Percentiles rank a stretch among this genome's conserved stretches.
phyloP scores from a whole-genome alignment of 192 early-diverging fungal species.

The Backusella parvicylindrica region DNA sequence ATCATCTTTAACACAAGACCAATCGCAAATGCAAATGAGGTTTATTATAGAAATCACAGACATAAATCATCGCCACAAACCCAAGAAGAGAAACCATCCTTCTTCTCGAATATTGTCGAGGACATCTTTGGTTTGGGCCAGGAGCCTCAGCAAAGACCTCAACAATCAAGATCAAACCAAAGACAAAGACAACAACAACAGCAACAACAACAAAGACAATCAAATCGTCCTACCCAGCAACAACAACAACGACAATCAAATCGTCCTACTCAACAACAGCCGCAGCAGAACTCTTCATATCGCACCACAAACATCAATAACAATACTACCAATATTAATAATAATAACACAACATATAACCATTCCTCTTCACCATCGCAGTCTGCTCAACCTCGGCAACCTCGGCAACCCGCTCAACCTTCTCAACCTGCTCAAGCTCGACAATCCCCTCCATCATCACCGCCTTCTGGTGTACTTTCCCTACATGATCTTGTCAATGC shows the following conservation, averaged over 20 bases:
- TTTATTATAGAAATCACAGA: constrained; percentile 14
- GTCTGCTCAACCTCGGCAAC: background rate
- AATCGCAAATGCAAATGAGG: constrained; percentile 25
- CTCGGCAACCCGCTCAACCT: background rate
- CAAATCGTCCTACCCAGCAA: background rate
- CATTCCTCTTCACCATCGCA: background rate
- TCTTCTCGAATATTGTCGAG: background rate
- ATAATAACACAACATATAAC: background rate
- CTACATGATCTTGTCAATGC: constrained; percentile 34
- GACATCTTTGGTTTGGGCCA: background rate
- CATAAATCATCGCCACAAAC: background rate
- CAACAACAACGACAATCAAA: background rate
- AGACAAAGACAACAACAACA: constrained; percentile 12
- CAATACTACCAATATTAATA: background rate
- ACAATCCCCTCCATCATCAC: too few relatives aligned
- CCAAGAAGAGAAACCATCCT: background rate
- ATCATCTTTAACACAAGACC: constrained; percentile 29
- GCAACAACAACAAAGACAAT: background rate
- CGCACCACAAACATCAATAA: background rate
- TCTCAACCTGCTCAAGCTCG: background rate
- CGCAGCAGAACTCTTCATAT: background rate
- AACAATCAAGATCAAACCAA: background rate
- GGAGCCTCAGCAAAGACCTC: background rate
- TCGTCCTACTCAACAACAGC: background rate
- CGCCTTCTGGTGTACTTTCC: constrained; percentile 8